These are phyloP conservation scores for Arctium minus DNA, from an alignment of 129 eudicot genomes.

Conservation along the genomic window DNA sequence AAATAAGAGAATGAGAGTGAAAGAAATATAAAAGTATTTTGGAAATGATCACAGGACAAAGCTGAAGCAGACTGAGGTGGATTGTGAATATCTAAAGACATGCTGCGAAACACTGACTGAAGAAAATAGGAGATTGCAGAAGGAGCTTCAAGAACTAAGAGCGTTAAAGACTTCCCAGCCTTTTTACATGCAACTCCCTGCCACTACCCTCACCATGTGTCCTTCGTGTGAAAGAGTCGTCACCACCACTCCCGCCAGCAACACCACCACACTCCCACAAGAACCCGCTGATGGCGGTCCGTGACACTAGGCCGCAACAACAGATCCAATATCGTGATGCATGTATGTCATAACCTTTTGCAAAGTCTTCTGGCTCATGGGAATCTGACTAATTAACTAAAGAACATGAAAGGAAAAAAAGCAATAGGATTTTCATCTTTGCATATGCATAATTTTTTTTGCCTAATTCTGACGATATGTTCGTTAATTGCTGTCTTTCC, in stretches of 20 bases:
- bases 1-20: background rate
- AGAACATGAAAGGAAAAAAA: background rate
- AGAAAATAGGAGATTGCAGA: conserved; percentile 92
- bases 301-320: background rate
- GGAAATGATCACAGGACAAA: conserved; percentile 57
- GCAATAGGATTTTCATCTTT: background rate
- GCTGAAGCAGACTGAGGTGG: conserved; percentile 96
- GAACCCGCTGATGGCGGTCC: conserved; percentile 10
- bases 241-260: conserved; percentile 39
- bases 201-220: conserved; percentile 97
- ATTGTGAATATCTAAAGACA: conserved; percentile 92
- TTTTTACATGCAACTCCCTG: conserved; percentile 88
- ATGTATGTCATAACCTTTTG: conserved; percentile 6
- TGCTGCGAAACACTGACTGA: conserved; percentile 92
- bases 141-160: conserved; percentile 91
- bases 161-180: conserved; percentile 86
- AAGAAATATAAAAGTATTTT: background rate
- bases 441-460: background rate
- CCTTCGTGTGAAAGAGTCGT: conserved; percentile 92
- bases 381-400: background rate
- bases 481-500: background rate
- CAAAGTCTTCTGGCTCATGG: conserved; percentile 4
- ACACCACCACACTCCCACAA: background rate
- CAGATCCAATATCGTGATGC: background rate
- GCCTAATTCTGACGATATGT: conserved; percentile 7